phyloP scores from a whole-genome alignment of 2,329 filamentous ascomycete genomes.

The Ophiostoma sp. region DNA sequence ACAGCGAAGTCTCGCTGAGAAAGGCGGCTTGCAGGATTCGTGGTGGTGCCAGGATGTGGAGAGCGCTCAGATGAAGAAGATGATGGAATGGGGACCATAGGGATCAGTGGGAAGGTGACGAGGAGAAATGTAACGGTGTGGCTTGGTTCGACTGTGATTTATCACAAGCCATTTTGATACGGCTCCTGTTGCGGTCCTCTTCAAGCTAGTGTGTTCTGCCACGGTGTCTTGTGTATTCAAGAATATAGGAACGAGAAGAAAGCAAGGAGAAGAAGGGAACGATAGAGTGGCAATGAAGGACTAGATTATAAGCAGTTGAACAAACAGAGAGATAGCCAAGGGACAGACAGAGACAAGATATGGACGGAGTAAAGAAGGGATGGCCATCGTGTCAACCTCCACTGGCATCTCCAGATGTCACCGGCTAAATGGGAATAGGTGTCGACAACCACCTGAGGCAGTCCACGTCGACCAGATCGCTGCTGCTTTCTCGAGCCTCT shows the following conservation, averaged over 20 bases:
- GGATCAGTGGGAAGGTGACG: conserved; percentile 4
- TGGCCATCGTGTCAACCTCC: not conserved
- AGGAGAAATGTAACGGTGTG: conserved; percentile 5
- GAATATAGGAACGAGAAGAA: too few species aligned
- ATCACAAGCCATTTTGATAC: not conserved
- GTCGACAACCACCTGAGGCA: not conserved
- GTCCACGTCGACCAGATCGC: not conserved
- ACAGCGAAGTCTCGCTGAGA: too few species aligned
- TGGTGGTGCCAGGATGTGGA: not conserved
- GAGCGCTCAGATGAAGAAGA: not conserved
- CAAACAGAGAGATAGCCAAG: not conserved
- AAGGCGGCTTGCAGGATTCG: not conserved
- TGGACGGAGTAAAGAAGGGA: not conserved
- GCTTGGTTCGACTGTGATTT: not conserved
- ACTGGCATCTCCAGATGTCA: not conserved
- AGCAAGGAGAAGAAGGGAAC: too few species aligned
- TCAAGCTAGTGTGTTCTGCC: too few species aligned
- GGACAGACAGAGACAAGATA: not conserved
- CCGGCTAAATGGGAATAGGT: conserved; percentile 4
- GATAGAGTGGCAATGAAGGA: too few species aligned
- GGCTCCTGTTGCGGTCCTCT: too few species aligned
- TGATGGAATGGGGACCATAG: not conserved
- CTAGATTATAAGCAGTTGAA: not conserved
- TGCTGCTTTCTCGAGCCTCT: not conserved
- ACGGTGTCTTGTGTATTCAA: too few species aligned